Evolutionary conservation across 768 basidiomycete genomes (phyloP), one percentile per base, ranked within the genome.

Genomic region (Tremella fuciformis): DNA sequence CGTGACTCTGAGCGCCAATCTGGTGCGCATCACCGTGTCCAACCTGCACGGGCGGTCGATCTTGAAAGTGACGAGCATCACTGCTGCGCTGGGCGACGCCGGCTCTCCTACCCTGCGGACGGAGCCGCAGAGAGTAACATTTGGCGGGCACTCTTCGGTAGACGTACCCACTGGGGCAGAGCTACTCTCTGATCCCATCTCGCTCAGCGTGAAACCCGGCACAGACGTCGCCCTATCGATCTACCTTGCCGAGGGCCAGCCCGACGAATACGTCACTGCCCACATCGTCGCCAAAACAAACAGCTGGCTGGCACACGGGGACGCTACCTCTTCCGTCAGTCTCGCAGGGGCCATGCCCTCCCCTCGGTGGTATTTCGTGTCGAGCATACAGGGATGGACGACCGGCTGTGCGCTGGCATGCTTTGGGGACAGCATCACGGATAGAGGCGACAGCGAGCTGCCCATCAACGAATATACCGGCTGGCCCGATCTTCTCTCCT

Each of bases 351-450:
- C 42, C 6, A 22, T 15, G n/a, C 22, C 42, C n/a, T n/a, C 16
- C 42, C 42, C n/a, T 4, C 42, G 22, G 7, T 46, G n/a, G n/a
- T 46, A 18, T 15, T 46, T 18, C 15, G 42, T 46, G 42, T 18
- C 42, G 15, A 22, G 15, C n/a, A 46, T 46, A 18, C n/a, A 46
- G 22, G 42, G 42, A n/a, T 46, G 42, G 42, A n/a, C 42, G 42
- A 46, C n/a, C 42, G 42, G 22, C 6, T n/a, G n/a, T 8, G 42
- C 42, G 8, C n/a, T 46, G n/a, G 42, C 42, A 8, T 46, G 42
- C 42, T 46, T 46, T 46, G 42, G 42, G 8, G 42, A 46, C 42
- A 46, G 42, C 16, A 46, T 46, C 42, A 46, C 42, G 7, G 42
- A 46, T 15, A n/a, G 42, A 15, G 42, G 42, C 4, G 42, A 46